Evolutionary conservation across 805 yeast species (phyloP).

Genomic region (Schwanniomyces pseudopolymorphus): DNA sequence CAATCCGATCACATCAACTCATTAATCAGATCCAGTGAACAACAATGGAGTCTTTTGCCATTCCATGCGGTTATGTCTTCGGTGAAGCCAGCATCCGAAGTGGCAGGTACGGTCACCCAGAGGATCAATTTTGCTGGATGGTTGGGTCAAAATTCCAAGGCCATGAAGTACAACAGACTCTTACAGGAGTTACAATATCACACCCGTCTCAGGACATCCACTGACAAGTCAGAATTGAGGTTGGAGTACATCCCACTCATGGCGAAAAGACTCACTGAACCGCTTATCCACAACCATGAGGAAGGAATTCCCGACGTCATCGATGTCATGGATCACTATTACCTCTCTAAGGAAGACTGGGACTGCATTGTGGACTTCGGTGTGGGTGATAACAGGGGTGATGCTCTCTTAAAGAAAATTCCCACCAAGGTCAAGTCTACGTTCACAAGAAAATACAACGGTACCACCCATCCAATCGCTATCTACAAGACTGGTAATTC

Average conservation of each 20-base stretch:
- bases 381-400: slow-evolving; percentile 54
- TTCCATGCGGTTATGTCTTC: slow-evolving; percentile 86
- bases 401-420: slow-evolving; percentile 53
- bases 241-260: slow-evolving; percentile 72
- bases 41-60: slow-evolving; percentile 92
- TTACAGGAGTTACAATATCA: slow-evolving; percentile 89
- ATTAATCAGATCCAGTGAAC: slow-evolving; percentile 85
- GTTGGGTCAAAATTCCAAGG: slow-evolving; percentile 88
- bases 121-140: slow-evolving; percentile 79
- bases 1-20: slow-evolving; percentile 78
- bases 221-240: slow-evolving; percentile 73
- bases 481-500: slow-evolving; percentile 73
- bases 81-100: slow-evolving; percentile 71
- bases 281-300: slow-evolving; percentile 54
- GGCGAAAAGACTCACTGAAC: slow-evolving; percentile 54
- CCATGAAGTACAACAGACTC: slow-evolving; percentile 71
- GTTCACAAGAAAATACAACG: slow-evolving; percentile 83
- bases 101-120: slow-evolving; percentile 69
- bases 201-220: slow-evolving; percentile 74
- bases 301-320: slow-evolving; percentile 70
- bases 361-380: slow-evolving; percentile 82
- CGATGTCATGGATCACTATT: slow-evolving; percentile 78
- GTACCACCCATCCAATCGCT: slow-evolving; percentile 77
- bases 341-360: slow-evolving; percentile 88
- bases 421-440: slow-evolving; percentile 79